phyloP scores from a whole-genome alignment of 371 early-diverging fungal genomes.

The Phascolomyces articulosus region DNA sequence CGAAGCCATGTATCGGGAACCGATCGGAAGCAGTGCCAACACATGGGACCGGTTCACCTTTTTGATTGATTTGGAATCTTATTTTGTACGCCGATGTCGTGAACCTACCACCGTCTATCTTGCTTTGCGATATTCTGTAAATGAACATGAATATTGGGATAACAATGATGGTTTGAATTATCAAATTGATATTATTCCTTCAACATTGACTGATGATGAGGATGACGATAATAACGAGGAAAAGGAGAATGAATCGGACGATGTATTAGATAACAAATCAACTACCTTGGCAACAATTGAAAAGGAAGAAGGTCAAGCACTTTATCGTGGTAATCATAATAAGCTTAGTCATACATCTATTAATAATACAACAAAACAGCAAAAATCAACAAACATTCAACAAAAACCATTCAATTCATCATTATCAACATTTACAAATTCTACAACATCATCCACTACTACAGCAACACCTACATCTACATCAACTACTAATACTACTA shows the following conservation, averaged over 20 bases:
- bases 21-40: conserved; percentile 31
- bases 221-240: conserved; percentile 3
- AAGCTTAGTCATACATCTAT: no score
- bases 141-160: conserved; percentile 78
- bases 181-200: conserved; percentile 40
- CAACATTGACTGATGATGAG: neutral
- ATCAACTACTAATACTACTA: neutral
- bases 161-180: conserved; percentile 79
- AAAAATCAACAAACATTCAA: neutral
- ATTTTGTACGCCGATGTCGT: neutral
- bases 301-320: neutral
- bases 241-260: neutral
- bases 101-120: conserved; percentile 22
- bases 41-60: conserved; percentile 46
- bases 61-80: conserved; percentile 12
- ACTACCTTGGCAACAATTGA: neutral
- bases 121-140: conserved; percentile 53
- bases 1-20: conserved; percentile 55
- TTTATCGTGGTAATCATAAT: neutral
- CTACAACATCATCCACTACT: neutral
- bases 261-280: neutral
- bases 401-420: neutral
- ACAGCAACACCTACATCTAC: neutral
- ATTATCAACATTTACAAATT: no score
- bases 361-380: neutral